A percentile compares a stretch with the other conserved stretches of the same genome.
Conservation (phyloP, 257 asterid genomes). For the Scutellaria minor region DNA sequence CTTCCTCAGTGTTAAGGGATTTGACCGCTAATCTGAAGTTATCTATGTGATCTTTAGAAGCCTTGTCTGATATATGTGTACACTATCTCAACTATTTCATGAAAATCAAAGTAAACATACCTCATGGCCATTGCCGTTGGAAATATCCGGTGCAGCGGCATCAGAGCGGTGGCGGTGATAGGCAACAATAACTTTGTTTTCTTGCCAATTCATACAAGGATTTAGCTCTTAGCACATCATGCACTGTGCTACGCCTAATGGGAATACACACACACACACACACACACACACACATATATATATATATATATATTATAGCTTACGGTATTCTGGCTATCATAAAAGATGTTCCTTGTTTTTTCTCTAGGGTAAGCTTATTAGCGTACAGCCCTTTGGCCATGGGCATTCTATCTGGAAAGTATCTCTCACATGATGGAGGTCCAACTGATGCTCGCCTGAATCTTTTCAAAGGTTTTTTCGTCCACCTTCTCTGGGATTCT, state of each 20-base stretch:
- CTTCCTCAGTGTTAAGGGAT: slow-evolving; percentile 1
- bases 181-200: slow-evolving; percentile 38
- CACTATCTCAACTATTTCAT: too few relatives aligned
- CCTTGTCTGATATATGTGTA: neutral
- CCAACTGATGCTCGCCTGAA: slow-evolving; percentile 65
- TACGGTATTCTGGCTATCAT: neutral
- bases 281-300: too few relatives aligned
- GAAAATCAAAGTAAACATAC: slow-evolving; percentile 32
- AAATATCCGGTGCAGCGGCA: slow-evolving; percentile 66
- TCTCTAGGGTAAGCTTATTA: slow-evolving; percentile 57
- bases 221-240: slow-evolving; percentile 87
- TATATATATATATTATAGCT: neutral
- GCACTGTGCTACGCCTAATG: slow-evolving; percentile 58
- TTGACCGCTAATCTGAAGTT: slow-evolving; percentile 11
- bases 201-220: slow-evolving; percentile 81
- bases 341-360: slow-evolving; percentile 12
- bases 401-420: slow-evolving; percentile 95
- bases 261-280: slow-evolving; percentile 44
- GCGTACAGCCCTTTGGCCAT: slow-evolving; percentile 95
- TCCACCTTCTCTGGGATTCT: slow-evolving; percentile 20
- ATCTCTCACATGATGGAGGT: slow-evolving; percentile 63
- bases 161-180: slow-evolving; percentile 31
- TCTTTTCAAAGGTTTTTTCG: slow-evolving; percentile 71
- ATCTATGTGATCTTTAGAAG: slow-evolving; percentile 19
- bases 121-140: slow-evolving; percentile 78